A percentile compares a stretch with the other conserved stretches of the same genome.
Evolutionary conservation across 306 rosid genomes (phyloP).

Genomic region (Hylodesmum podocarpum): DNA sequence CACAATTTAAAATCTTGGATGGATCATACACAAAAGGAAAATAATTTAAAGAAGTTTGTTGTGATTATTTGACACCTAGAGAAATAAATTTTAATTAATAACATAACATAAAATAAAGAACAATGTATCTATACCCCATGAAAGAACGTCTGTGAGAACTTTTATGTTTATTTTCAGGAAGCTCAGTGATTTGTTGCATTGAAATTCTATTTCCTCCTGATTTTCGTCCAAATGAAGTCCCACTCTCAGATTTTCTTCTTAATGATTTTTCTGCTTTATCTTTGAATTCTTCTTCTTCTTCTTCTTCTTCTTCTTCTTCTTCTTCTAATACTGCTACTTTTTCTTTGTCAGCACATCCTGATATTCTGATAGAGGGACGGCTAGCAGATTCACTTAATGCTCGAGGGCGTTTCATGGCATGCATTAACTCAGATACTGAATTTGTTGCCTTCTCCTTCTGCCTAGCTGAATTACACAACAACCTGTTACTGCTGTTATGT

Average conservation of each 20-base stretch:
- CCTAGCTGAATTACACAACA: slow-evolving; percentile 64
- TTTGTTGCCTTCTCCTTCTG: slow-evolving; percentile 78
- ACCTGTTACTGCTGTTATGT: slow-evolving; percentile 20
- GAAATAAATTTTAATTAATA: neutral
- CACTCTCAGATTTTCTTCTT: slow-evolving; percentile 68
- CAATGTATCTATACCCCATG: slow-evolving; percentile 62
- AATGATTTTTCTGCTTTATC: slow-evolving; percentile 31
- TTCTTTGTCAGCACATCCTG: slow-evolving; percentile 47
- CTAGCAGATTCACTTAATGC: slow-evolving; percentile 77
- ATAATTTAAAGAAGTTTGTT: neutral
- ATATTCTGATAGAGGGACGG: slow-evolving; percentile 57
- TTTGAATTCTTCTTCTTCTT: slow-evolving; percentile 34
- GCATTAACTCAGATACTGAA: slow-evolving; percentile 68
- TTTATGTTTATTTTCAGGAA: slow-evolving; percentile 71
- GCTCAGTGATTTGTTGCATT: slow-evolving; percentile 68
- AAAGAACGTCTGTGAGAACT: slow-evolving; percentile 67
- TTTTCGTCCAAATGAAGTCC: slow-evolving; percentile 49
- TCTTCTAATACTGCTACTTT: slow-evolving; percentile 36
- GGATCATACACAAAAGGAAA: neutral
- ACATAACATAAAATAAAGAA: slow-evolving; percentile 11
- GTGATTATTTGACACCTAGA: neutral
- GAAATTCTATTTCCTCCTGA: slow-evolving; percentile 44
- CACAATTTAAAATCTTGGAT: neutral
- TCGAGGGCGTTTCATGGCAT: slow-evolving; percentile 84
- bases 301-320: slow-evolving; percentile 35